These are phyloP conservation scores for Tubosaeta sp. DNA, from an alignment of 768 basidiomycete genomes.

Conservation along the genomic window DNA sequence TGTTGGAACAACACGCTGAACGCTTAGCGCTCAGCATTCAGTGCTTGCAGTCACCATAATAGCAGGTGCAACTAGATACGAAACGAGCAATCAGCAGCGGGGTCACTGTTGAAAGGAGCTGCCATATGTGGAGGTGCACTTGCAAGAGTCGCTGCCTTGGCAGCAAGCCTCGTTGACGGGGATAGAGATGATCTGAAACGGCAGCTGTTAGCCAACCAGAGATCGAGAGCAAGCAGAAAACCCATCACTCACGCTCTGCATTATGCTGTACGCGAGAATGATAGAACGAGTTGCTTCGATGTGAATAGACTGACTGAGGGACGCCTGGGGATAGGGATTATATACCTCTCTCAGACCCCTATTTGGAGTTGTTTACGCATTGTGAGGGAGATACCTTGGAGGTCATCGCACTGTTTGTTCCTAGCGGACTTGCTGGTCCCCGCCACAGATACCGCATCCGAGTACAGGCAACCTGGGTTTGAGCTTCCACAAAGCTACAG, in stretches of 20 bases:
- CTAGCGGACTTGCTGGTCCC: conserved; percentile 71
- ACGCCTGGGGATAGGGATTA: not conserved
- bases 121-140: not conserved
- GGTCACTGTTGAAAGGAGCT: not conserved
- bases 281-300: conserved; percentile 1
- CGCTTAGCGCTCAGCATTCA: not conserved
- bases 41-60: not conserved
- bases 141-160: not conserved
- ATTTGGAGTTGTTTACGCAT: not conserved
- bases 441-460: conserved; percentile 38
- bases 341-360: not conserved
- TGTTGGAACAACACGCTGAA: too few relatives aligned
- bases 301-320: not conserved
- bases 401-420: conserved; percentile 82
- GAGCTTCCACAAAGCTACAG: conserved; percentile 39
- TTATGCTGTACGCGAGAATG: not conserved
- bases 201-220: not conserved
- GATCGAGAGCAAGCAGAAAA: not conserved
- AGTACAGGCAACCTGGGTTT: conserved; percentile 2
- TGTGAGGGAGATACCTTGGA: not conserved
- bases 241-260: conserved; percentile 14
- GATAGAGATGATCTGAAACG: not conserved
- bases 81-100: not conserved
- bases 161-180: conserved; percentile 6
- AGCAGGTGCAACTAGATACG: not conserved